These are phyloP conservation scores for Carex pumila DNA, from an alignment of 176 grass and related monocot species.

Conservation along the genomic window DNA sequence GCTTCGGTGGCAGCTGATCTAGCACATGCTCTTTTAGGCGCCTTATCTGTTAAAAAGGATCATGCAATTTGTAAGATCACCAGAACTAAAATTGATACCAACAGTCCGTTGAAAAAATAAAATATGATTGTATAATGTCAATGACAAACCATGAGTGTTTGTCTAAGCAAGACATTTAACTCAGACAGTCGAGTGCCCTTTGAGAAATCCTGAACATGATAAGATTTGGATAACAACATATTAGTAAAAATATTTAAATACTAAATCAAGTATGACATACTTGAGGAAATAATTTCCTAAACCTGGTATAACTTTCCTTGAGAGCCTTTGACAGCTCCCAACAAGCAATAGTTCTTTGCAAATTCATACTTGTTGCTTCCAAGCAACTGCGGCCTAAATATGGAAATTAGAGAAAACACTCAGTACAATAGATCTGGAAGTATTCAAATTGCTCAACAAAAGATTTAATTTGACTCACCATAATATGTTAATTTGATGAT, in stretches of 20 bases:
- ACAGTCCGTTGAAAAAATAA: background rate
- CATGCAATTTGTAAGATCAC: background rate
- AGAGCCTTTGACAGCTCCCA: conserved; percentile 29
- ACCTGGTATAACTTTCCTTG: conserved; percentile 63
- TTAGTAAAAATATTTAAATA: conserved; percentile 17
- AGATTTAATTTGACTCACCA: conserved; percentile 56
- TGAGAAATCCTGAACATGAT: conserved; percentile 72
- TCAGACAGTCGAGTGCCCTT: conserved; percentile 70
- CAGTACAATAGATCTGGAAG: background rate
- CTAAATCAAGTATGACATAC: conserved; percentile 1
- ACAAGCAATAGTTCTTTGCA: conserved; percentile 78
- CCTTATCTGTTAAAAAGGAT: conserved; percentile 52
- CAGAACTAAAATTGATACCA: conserved; percentile 12
- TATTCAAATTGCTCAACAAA: background rate
- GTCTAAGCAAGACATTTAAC: conserved; percentile 85
- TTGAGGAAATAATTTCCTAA: conserved; percentile 23
- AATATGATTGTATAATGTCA: conserved; percentile 11
- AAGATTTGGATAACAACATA: conserved; percentile 18
- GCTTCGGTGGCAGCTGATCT: conserved; percentile 78
- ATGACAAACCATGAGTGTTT: conserved; percentile 85
- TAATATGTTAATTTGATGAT: conserved; percentile 96
- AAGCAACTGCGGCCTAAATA: conserved; percentile 72
- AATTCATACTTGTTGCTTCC: conserved; percentile 76
- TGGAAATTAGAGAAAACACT: conserved; percentile 14
- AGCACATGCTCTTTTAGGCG: conserved; percentile 89